Percentiles rank a stretch among this genome's conserved stretches.
phyloP scores from a whole-genome alignment of 257 asterid species.

The Euphrasia confusa region DNA sequence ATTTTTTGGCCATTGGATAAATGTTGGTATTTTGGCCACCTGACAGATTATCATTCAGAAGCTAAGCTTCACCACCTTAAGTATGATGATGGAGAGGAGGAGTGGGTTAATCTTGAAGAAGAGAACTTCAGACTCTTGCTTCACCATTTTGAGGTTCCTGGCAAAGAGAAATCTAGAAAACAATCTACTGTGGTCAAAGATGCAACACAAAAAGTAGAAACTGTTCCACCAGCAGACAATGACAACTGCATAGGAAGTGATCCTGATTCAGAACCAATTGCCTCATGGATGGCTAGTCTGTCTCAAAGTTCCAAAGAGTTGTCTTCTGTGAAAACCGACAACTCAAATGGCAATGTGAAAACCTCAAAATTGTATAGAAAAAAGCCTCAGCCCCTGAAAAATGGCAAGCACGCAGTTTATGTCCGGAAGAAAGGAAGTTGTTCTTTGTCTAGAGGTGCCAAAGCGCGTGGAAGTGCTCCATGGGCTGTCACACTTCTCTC shows the following conservation, averaged over 20 bases:
- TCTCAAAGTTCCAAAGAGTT: conserved; percentile 55
- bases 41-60: conserved; percentile 57
- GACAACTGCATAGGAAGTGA: conserved; percentile 30
- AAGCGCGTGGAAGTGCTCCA: no score
- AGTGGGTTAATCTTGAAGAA: conserved; percentile 66
- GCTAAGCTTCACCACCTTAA: conserved; percentile 58
- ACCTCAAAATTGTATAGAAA: conserved; percentile 26
- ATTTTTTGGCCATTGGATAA: conserved; percentile 83
- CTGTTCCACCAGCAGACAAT: conserved; percentile 24
- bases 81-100: conserved; percentile 78
- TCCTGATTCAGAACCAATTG: conserved; percentile 71
- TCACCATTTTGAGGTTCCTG: conserved; percentile 66
- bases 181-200: conserved; percentile 22
- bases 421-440: conserved; percentile 43
- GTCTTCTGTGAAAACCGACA: conserved; percentile 29
- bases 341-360: conserved; percentile 22
- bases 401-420: conserved; percentile 42
- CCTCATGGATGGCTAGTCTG: conserved; percentile 66
- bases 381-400: conserved; percentile 29
- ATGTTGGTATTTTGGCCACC: conserved; percentile 71
- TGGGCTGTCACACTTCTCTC: no score
- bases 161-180: conserved; percentile 32
- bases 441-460: conserved; percentile 7
- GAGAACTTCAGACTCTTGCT: conserved; percentile 77
- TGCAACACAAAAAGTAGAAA: not conserved